Conservation (phyloP, 345 rosid genomes). For the Corchorus olitorius region DNA sequence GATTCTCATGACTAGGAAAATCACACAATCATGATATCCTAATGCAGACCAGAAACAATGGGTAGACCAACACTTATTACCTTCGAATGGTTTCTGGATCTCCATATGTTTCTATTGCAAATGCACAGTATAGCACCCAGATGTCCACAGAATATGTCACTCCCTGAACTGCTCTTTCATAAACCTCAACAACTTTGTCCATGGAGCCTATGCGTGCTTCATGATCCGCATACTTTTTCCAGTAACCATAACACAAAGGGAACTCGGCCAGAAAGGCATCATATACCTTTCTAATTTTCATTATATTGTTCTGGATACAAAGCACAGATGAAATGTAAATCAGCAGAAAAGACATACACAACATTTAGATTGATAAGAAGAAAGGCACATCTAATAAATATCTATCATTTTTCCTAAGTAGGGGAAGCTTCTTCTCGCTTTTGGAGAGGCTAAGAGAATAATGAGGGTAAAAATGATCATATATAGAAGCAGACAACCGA, state of each 20-base stretch:
- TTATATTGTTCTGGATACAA: conserved; percentile 68
- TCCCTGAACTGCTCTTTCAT: conserved; percentile 86
- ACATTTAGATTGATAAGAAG: neutral
- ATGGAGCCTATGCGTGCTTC: conserved; percentile 83
- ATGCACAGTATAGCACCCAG: conserved; percentile 89
- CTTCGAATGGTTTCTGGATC: conserved; percentile 95
- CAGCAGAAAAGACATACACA: neutral
- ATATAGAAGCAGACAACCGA: too few relatives aligned
- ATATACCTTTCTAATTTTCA: conserved; percentile 81
- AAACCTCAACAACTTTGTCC: conserved; percentile 97
- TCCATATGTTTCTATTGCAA: conserved; percentile 80
- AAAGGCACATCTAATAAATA: neutral
- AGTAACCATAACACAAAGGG: conserved; percentile 96
- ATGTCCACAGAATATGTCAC: conserved; percentile 99
- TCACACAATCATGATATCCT: conserved; percentile 32
- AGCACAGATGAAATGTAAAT: conserved; percentile 22
- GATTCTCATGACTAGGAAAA: conserved; percentile 38
- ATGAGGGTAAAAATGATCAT: too few relatives aligned
- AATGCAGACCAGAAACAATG: conserved; percentile 32
- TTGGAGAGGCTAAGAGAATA: too few relatives aligned
- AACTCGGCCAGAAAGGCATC: conserved; percentile 93
- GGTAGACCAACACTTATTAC: conserved; percentile 44
- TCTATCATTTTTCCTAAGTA: too few relatives aligned
- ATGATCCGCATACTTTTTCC: conserved; percentile 99
- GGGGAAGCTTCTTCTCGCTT: too few relatives aligned